phyloP scores from a whole-genome alignment of 1,284 basidiomycete species.

The Acaromyces ingoldii region DNA sequence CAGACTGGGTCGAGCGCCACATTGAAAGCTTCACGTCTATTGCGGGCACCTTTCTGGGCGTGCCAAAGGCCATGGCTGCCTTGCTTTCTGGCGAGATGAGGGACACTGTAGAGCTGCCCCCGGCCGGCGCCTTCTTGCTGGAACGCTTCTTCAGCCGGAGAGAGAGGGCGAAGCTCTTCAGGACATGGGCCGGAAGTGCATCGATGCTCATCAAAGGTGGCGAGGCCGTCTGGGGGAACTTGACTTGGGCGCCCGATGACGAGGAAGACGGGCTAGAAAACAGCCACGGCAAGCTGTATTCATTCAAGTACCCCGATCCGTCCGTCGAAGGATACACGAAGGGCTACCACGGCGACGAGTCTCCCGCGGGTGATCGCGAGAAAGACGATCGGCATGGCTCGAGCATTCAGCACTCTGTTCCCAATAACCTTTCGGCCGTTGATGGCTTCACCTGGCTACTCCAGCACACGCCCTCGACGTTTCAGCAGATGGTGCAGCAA shows the following conservation, averaged over 20 bases:
- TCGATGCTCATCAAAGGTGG: slow-evolving; percentile 65
- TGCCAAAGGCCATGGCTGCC: slow-evolving; percentile 87
- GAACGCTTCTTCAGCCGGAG: slow-evolving; percentile 71
- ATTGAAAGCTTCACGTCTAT: slow-evolving; percentile 58
- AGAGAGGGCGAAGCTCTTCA: slow-evolving; percentile 85
- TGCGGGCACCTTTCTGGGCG: slow-evolving; percentile 75
- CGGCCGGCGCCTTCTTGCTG: slow-evolving; percentile 69
- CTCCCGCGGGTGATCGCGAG: not conserved
- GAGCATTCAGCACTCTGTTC: slow-evolving; percentile 11
- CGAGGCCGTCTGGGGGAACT: slow-evolving; percentile 81
- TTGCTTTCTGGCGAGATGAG: slow-evolving; percentile 87
- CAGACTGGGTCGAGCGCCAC: slow-evolving; percentile 81
- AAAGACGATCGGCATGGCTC: slow-evolving; percentile 2
- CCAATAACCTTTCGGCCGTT: slow-evolving; percentile 63
- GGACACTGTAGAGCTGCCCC: slow-evolving; percentile 84
- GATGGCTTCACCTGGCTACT: slow-evolving; percentile 76
- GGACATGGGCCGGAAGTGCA: slow-evolving; percentile 89
- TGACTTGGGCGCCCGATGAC: slow-evolving; percentile 48
- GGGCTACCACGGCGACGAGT: slow-evolving; percentile 14
- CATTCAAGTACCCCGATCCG: slow-evolving; percentile 63
- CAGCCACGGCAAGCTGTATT: slow-evolving; percentile 69
- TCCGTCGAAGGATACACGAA: too few relatives aligned
- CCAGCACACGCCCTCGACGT: slow-evolving; percentile 74
- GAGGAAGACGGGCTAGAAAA: slow-evolving; percentile 6
- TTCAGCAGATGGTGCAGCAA: slow-evolving; percentile 74